Evolutionary conservation across 805 yeast genomes (phyloP).

Genomic region (Metschnikowia arizonensis): DNA sequence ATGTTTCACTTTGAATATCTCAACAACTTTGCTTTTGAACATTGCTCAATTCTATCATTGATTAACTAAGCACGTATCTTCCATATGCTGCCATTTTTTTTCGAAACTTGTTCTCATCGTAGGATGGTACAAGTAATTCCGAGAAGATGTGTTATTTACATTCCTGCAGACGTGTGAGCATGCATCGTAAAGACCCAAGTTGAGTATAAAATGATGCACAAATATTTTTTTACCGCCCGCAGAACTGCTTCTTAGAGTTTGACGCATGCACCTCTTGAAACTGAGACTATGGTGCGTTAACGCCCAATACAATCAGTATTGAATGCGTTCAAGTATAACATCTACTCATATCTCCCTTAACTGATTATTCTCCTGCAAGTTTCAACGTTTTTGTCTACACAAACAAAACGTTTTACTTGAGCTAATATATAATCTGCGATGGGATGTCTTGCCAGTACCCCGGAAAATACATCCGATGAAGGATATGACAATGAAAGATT

Average conservation of each 20-base stretch:
- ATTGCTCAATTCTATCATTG: too few relatives aligned
- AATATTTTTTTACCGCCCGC: not conserved
- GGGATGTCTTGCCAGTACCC: constrained; percentile 69
- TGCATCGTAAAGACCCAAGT: not conserved
- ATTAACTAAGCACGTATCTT: not conserved
- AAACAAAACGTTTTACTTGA: not conserved
- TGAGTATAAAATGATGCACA: not conserved
- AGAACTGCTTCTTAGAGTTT: not conserved
- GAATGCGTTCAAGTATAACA: not conserved
- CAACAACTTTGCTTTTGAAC: too few relatives aligned
- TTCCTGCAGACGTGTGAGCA: not conserved
- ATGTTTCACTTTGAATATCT: too few relatives aligned
- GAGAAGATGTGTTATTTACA: not conserved
- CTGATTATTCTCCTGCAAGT: not conserved
- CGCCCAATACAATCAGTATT: not conserved
- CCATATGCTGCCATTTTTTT: not conserved
- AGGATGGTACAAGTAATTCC: not conserved
- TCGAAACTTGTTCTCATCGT: not conserved
- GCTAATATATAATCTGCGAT: constrained; percentile 27
- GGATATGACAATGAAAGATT: constrained; percentile 52
- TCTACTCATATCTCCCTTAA: not conserved
- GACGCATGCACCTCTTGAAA: constrained; percentile 1
- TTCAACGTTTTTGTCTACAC: not conserved
- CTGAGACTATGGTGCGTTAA: not conserved
- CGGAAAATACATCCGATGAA: constrained; percentile 29